Percentiles rank a stretch among this genome's conserved stretches.
Conservation (phyloP, 2,329 filamentous ascomycete species). For the Calonectria fujianensis region DNA sequence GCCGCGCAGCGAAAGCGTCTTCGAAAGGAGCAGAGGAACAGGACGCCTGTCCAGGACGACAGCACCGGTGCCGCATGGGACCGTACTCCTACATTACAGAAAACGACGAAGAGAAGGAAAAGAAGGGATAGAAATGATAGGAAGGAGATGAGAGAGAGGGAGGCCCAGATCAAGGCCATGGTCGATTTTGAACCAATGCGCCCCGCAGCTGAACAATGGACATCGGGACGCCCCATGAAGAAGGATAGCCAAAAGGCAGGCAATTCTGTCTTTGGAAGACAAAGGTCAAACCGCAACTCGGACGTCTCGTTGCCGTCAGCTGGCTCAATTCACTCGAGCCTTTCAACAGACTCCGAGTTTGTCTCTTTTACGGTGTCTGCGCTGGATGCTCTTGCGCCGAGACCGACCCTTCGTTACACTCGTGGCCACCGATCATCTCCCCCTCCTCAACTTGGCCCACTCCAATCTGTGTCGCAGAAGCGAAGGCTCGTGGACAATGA, state of each 20-base stretch:
- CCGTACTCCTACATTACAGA: slow-evolving; percentile 72
- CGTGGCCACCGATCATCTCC: slow-evolving; percentile 76
- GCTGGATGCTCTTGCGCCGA: slow-evolving; percentile 87
- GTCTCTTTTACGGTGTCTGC: slow-evolving; percentile 85
- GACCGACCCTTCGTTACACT: slow-evolving; percentile 87
- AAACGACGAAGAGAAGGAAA: slow-evolving; percentile 77
- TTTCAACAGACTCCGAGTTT: slow-evolving; percentile 84
- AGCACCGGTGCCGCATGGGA: slow-evolving; percentile 52
- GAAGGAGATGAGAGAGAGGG: slow-evolving; percentile 85
- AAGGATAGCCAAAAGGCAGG: slow-evolving; percentile 80
- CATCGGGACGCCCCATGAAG: slow-evolving; percentile 75
- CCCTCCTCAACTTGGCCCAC: slow-evolving; percentile 66
- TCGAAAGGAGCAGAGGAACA: slow-evolving; percentile 44
- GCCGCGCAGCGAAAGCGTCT: slow-evolving; percentile 49
- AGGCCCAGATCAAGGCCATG: slow-evolving; percentile 93
- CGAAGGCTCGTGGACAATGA: slow-evolving; percentile 70
- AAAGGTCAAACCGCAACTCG: slow-evolving; percentile 78
- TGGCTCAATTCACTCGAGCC: slow-evolving; percentile 84
- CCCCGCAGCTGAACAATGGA: slow-evolving; percentile 75
- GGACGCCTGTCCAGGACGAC: slow-evolving; percentile 40
- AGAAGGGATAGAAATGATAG: slow-evolving; percentile 88
- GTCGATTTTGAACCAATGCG: slow-evolving; percentile 81
- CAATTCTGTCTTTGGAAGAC: slow-evolving; percentile 68
- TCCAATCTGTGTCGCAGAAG: slow-evolving; percentile 70
- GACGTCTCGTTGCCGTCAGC: slow-evolving; percentile 84